Evolutionary conservation across 176 grass and related monocot species (phyloP).

Genomic region (Stipa capillata): DNA sequence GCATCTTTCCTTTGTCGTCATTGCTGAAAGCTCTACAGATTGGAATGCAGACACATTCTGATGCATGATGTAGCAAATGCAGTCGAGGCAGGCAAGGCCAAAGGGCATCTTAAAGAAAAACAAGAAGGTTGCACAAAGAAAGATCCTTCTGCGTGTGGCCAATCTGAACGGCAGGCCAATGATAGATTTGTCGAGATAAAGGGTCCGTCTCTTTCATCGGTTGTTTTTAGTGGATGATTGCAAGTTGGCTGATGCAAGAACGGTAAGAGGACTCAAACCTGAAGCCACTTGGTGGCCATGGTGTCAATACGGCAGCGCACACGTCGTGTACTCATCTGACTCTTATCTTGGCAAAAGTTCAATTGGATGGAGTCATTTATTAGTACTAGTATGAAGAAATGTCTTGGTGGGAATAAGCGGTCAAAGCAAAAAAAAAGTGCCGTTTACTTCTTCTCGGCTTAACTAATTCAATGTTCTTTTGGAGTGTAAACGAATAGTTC

Average conservation of each 20-base stretch:
- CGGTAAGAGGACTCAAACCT: neutral
- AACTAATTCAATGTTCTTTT: neutral
- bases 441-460: neutral
- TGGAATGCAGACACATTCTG: neutral
- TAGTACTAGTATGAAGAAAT: neutral
- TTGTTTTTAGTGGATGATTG: neutral
- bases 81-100: neutral
- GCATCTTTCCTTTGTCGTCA: slow-evolving; percentile 4
- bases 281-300: neutral
- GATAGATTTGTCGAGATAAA: neutral
- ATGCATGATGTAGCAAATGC: neutral
- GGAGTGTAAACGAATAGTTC: neutral
- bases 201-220: neutral
- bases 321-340: neutral
- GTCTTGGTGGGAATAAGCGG: neutral
- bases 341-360: neutral
- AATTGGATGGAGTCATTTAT: no score
- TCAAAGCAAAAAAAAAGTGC: neutral
- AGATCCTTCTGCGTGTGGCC: neutral
- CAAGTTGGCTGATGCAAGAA: neutral
- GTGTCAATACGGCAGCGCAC: neutral
- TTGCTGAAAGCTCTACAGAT: neutral
- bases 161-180: slow-evolving; percentile 20
- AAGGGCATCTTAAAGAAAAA: neutral
- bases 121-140: neutral